Conservation (phyloP, 495 filamentous ascomycete species). For the Aspergillus campestris region DNA sequence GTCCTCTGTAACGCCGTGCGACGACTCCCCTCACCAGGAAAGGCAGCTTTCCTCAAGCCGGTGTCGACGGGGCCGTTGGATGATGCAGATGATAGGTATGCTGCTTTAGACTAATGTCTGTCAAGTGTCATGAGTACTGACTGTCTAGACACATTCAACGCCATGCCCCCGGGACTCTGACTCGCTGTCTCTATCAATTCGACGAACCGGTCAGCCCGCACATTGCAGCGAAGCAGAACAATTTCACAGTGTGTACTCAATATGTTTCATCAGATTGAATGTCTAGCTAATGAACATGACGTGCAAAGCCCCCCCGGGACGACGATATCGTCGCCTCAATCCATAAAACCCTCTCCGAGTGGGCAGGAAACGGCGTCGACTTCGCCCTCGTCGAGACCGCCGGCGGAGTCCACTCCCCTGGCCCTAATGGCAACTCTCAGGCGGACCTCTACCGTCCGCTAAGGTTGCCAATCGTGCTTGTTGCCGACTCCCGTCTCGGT, state of each 20-base stretch:
- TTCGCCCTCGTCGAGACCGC: constrained; percentile 65
- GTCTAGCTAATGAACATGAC: constrained; percentile 2
- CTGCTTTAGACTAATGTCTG: background rate
- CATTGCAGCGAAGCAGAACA: constrained; percentile 47
- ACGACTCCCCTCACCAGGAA: constrained; percentile 27
- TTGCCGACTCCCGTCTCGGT: constrained; percentile 62
- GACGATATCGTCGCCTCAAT: constrained; percentile 39
- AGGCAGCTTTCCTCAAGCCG: constrained; percentile 61
- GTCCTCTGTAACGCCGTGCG: constrained; percentile 55
- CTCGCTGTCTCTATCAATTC: constrained; percentile 61
- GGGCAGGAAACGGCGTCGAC: constrained; percentile 26
- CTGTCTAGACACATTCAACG: constrained; percentile 45
- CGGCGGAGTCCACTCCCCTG: constrained; percentile 66
- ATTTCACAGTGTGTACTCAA: constrained; percentile 11
- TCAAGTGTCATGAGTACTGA: background rate
- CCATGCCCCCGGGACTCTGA: constrained; percentile 42
- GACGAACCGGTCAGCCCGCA: constrained; percentile 65
- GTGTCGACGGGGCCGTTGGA: constrained; percentile 61
- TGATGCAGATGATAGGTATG: constrained; percentile 60
- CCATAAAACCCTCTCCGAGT: constrained; percentile 35
- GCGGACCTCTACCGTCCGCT: constrained; percentile 66
- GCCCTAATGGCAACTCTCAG: constrained; percentile 64
- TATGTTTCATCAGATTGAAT: background rate
- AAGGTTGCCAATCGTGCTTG: constrained; percentile 59
- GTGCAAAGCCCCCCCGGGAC: constrained; percentile 35